Percentiles rank a stretch among this genome's conserved stretches.
These are phyloP conservation scores for Colletotrichum echinochloae DNA, from an alignment of 2,329 filamentous ascomycete species.

Conservation along the genomic window DNA sequence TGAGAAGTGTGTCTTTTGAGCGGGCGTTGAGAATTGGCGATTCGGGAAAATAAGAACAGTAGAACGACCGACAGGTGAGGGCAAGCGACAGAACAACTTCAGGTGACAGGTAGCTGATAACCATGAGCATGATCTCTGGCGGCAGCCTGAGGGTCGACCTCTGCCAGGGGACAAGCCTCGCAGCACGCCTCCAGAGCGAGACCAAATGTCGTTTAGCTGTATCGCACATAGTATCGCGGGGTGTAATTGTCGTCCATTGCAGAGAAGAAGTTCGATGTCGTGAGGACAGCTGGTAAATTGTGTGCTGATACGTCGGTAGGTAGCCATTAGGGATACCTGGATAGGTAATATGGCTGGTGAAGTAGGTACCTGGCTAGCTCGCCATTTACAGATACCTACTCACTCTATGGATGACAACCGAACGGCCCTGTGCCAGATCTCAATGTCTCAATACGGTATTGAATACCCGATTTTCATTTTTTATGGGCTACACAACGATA, in stretches of 20 bases:
- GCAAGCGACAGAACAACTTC: slow-evolving; percentile 31
- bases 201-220: not conserved
- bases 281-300: not conserved
- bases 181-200: not conserved
- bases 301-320: not conserved
- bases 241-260: not conserved
- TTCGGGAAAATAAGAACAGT: slow-evolving; percentile 14
- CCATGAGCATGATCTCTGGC: slow-evolving; percentile 26
- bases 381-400: too few relatives aligned
- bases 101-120: slow-evolving; percentile 21
- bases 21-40: not conserved
- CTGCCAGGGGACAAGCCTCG: not conserved
- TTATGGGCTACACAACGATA: not conserved
- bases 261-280: not conserved
- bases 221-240: not conserved
- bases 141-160: slow-evolving; percentile 21
- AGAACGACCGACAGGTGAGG: slow-evolving; percentile 34
- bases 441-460: too few relatives aligned
- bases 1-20: slow-evolving; percentile 26
- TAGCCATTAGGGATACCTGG: too few relatives aligned
- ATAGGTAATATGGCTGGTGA: too few relatives aligned
- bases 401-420: too few relatives aligned
- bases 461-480: too few relatives aligned
- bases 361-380: too few relatives aligned
- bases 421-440: too few relatives aligned